Conservation (phyloP, 306 rosid species). For the Quillaja saponaria region DNA sequence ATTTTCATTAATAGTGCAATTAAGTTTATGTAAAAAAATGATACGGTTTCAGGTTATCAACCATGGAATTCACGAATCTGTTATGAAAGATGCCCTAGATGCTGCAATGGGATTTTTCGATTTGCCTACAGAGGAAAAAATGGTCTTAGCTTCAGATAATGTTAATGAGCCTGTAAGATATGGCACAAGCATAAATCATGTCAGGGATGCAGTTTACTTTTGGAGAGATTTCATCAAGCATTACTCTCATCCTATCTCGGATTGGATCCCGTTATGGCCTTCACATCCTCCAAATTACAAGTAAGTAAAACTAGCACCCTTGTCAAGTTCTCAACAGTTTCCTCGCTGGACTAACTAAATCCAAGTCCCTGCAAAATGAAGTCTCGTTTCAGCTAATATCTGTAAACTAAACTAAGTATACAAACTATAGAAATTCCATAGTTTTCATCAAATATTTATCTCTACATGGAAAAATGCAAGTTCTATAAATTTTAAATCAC, state of each 20-base stretch:
- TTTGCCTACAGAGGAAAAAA: constrained; percentile 50
- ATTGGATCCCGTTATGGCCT: constrained; percentile 64
- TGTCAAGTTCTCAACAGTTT: neutral
- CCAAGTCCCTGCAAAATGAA: too few species aligned
- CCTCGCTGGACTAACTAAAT: too few species aligned
- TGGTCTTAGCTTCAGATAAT: constrained; percentile 41
- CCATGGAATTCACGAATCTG: constrained; percentile 42
- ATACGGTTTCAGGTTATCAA: constrained; percentile 42
- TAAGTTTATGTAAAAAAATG: neutral
- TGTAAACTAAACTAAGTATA: too few species aligned
- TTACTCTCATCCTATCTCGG: constrained; percentile 51
- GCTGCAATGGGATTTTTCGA: constrained; percentile 53
- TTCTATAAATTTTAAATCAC: too few species aligned
- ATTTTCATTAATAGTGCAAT: neutral
- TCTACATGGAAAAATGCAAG: too few species aligned
- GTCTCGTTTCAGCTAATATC: too few species aligned
- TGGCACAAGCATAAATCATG: constrained; percentile 56
- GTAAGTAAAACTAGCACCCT: constrained; percentile 24
- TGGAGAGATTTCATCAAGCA: constrained; percentile 69
- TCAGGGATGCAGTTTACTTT: constrained; percentile 39
- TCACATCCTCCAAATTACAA: constrained; percentile 48
- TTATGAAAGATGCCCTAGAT: constrained; percentile 35
- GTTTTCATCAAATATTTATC: too few species aligned
- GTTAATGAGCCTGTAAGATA: constrained; percentile 53
- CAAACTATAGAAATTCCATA: too few species aligned